Percentiles rank a stretch among this genome's conserved stretches.
Conservation (phyloP, 2,329 filamentous ascomycete genomes). For the Trichoderma guizhouense region DNA sequence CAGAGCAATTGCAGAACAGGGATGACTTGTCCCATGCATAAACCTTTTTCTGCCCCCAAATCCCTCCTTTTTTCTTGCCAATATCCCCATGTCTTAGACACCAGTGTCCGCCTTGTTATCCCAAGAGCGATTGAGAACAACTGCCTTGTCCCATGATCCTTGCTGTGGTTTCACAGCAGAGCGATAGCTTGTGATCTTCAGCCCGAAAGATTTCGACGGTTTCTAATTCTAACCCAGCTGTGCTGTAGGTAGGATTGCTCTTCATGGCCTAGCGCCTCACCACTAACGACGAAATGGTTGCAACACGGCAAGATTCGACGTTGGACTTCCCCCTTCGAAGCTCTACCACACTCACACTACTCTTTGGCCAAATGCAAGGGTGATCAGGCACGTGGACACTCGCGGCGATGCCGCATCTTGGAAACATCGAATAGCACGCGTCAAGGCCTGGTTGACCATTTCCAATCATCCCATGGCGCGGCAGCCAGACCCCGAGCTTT, state of each 20-base stretch:
- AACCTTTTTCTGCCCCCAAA: neutral
- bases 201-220: neutral
- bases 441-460: neutral
- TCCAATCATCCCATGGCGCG: constrained; percentile 5
- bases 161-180: neutral
- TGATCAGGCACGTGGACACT: constrained; percentile 17
- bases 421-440: constrained; percentile 9
- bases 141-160: neutral
- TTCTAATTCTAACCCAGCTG: neutral
- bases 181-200: neutral
- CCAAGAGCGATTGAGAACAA: neutral
- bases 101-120: constrained; percentile 1
- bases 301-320: neutral
- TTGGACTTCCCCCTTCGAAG: neutral
- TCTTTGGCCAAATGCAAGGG: constrained; percentile 1
- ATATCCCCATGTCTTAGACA: neutral
- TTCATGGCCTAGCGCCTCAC: constrained; percentile 13
- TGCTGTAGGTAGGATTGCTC: neutral
- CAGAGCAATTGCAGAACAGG: neutral
- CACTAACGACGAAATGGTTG: neutral
- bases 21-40: constrained; percentile 8
- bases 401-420: constrained; percentile 3
- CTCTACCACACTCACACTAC: constrained; percentile 1
- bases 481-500: constrained; percentile 1
- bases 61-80: neutral